Evolutionary conservation across 2,329 filamentous ascomycete species (phyloP).

Genomic region (Pseudogymnoascus sp.): DNA sequence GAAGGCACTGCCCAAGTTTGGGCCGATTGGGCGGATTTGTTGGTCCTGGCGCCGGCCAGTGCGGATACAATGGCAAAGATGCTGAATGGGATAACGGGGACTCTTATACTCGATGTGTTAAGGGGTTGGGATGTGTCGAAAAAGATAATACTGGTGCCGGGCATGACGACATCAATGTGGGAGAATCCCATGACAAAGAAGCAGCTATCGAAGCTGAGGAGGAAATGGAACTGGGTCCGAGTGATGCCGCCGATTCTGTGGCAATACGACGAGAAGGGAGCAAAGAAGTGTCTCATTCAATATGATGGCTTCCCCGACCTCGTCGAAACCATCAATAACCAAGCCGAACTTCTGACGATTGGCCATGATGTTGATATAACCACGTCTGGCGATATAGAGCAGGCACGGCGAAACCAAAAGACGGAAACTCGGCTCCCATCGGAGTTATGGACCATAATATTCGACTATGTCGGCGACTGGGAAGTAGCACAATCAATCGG

Average conservation of each 20-base stretch:
- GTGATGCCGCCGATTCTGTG: constrained; percentile 77
- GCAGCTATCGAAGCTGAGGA: constrained; percentile 74
- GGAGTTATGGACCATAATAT: constrained; percentile 84
- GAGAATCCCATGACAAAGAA: constrained; percentile 83
- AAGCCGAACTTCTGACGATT: constrained; percentile 67
- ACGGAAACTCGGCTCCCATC: constrained; percentile 56
- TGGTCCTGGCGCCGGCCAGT: constrained; percentile 79
- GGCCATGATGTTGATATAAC: constrained; percentile 56
- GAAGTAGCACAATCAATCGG: constrained; percentile 77
- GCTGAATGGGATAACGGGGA: constrained; percentile 77
- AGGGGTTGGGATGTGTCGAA: constrained; percentile 84
- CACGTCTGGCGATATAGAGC: constrained; percentile 33
- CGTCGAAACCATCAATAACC: constrained; percentile 69
- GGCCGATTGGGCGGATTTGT: constrained; percentile 82
- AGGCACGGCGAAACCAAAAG: constrained; percentile 38
- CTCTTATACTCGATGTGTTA: constrained; percentile 71
- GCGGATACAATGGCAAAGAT: constrained; percentile 81
- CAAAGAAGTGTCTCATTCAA: constrained; percentile 48
- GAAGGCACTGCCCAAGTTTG: constrained; percentile 45
- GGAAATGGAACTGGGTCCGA: constrained; percentile 82
- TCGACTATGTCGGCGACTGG: constrained; percentile 83
- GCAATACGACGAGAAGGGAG: constrained; percentile 55
- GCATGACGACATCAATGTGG: constrained; percentile 87
- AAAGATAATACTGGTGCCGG: constrained; percentile 75
- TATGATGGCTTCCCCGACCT: constrained; percentile 66